phyloP scores from a whole-genome alignment of 2,329 filamentous ascomycete species.

The Chaetothyriales sp. region DNA sequence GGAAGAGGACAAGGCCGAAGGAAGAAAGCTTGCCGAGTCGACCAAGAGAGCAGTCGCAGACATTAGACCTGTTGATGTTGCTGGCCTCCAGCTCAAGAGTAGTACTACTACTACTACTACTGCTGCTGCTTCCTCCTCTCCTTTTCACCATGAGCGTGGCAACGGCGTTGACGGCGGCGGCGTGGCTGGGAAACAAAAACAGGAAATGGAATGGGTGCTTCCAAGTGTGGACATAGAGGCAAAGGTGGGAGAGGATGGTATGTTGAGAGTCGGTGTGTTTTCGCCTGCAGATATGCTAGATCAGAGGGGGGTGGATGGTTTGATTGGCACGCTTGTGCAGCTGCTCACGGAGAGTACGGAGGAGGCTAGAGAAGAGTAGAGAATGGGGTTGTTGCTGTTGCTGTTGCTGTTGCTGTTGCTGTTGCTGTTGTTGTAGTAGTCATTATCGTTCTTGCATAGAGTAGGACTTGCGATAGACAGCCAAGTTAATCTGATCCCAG shows the following conservation, averaged over 20 bases:
- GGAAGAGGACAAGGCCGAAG: neutral
- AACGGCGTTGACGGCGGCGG: no score
- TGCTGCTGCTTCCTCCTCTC: neutral
- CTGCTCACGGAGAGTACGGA: neutral
- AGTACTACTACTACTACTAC: neutral
- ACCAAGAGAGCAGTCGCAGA: neutral
- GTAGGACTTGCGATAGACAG: no score
- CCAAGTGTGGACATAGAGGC: constrained; percentile 38
- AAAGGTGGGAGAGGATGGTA: constrained; percentile 29
- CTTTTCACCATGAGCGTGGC: neutral
- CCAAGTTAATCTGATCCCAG: no score
- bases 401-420: no score
- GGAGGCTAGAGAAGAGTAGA: neutral
- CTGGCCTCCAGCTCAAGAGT: neutral
- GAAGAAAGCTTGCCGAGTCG: no score
- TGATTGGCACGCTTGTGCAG: neutral
- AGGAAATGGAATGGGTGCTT: neutral
- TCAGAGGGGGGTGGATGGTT: neutral
- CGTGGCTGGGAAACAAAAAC: neutral
- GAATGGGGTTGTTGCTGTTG: no score
- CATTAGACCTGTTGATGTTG: neutral
- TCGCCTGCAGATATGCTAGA: constrained; percentile 29
- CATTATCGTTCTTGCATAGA: no score
- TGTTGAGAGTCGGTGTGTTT: constrained; percentile 40
- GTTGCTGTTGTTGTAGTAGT: no score